Evolutionary conservation across 495 filamentous ascomycete species (phyloP).

Genomic region (Penicillium ochrochloron): DNA sequence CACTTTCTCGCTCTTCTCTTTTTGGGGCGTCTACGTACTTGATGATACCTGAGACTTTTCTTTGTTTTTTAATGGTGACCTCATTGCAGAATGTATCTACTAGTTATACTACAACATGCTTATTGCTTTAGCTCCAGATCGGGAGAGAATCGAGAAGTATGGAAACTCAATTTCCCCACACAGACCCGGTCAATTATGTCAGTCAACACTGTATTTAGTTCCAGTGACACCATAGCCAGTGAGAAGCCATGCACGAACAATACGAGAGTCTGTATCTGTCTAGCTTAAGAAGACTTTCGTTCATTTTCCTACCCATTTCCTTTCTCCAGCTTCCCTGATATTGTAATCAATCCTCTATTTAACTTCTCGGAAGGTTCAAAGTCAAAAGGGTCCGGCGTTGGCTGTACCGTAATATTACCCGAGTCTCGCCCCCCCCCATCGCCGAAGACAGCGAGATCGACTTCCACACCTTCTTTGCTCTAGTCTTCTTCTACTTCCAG

Average conservation of each 20-base stretch:
- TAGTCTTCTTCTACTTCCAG: not conserved
- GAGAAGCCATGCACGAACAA: not conserved
- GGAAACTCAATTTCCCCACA: constrained; percentile 8
- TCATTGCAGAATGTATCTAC: constrained; percentile 1
- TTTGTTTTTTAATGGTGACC: not conserved
- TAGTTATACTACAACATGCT: not conserved
- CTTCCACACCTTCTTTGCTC: constrained; percentile 7
- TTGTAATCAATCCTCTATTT: too few relatives aligned
- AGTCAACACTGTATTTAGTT: not conserved
- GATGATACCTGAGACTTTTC: constrained; percentile 3
- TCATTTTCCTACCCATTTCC: too few relatives aligned
- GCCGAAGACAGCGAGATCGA: constrained; percentile 34
- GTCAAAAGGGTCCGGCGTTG: not conserved
- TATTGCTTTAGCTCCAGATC: constrained; percentile 1
- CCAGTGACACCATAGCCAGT: not conserved
- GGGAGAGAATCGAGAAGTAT: constrained; percentile 1
- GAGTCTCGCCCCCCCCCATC: constrained; percentile 20
- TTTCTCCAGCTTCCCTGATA: too few relatives aligned
- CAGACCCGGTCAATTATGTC: not conserved
- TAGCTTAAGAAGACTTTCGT: not conserved
- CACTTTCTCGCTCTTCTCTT: constrained; percentile 8
- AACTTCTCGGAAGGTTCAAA: not conserved
- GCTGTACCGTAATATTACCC: constrained; percentile 29
- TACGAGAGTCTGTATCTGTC: not conserved
- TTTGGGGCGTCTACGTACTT: constrained; percentile 12